Base-by-base conservation (phyloP, 2,329 filamentous ascomycete species). In the Alternaria triticimaculans region DNA sequence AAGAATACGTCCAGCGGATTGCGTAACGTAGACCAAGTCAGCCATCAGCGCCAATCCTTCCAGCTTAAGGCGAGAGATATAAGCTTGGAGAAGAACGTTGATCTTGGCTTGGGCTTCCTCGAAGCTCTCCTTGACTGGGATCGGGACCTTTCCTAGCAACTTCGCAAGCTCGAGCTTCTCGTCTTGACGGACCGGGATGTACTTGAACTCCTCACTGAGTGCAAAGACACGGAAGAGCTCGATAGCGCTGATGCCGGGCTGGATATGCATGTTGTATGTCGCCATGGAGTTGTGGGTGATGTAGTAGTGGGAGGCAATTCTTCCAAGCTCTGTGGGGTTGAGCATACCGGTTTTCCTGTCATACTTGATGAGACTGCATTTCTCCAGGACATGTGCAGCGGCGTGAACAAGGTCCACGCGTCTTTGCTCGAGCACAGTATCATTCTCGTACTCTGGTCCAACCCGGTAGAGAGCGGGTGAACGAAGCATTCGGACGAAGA, bases 31-130 rank as follows among this genome's bases (percentile, higher is more conserved):
- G 4, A 99, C 96, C 86, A 99, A 91, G 80, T 99, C 96, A 26
- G 96, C 95, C 95, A 99, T 98, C 65, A 99, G 83, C 4, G 96
- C 96, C 59, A 99, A 85, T 2, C 96, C 96, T 65, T 98, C 95
- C 1, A 99, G 88, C 80, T 95, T 96, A 56, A 99, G 89, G 56
- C 96, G 89, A 50, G 95, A 98, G 63, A 99, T 97, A 77, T 96
- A 99, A 4, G 96, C 96, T 80, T 99, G 96, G 6, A 99, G 85
- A 23, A 99, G 87, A 43, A 99, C 96, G 73, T 99, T 99, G 82
- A 99, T 97, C 84, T 99, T 99, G 62, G 94, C 94, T 69, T 97
- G 94, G 2, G 96, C 90, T 81, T 99, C 96, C 77, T 99, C 96
- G 55, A 98, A 94, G 72, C 93, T 93, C 82, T 99, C 96, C 81